A percentile compares a stretch with the other conserved stretches of the same genome.
These are phyloP conservation scores for Emmonsiellopsis sp. DNA, from an alignment of 2,329 filamentous ascomycete species.

Conservation along the genomic window DNA sequence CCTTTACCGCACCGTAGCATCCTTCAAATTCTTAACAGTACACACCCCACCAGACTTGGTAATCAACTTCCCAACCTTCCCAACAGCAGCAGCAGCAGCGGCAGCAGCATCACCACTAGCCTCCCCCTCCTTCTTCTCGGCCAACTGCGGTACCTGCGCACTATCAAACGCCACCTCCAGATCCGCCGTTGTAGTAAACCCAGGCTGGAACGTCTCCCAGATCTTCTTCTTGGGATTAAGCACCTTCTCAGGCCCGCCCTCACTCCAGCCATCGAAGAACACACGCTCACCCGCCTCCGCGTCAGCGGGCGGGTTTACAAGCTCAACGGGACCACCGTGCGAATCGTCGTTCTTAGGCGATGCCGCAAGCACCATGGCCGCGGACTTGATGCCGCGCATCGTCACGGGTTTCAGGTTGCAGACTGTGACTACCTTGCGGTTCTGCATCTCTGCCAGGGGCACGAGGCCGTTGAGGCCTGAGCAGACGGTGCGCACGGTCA, in stretches of 20 bases:
- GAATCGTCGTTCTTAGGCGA: conserved; percentile 76
- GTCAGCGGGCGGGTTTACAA: conserved; percentile 72
- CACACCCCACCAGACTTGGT: conserved; percentile 72
- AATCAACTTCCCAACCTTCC: conserved; percentile 54
- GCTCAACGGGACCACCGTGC: conserved; percentile 83
- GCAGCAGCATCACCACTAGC: conserved; percentile 35
- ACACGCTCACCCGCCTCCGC: conserved; percentile 78
- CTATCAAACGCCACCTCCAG: conserved; percentile 85
- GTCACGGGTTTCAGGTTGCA: conserved; percentile 99
- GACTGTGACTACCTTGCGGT: conserved; percentile 87
- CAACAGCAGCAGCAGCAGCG: conserved; percentile 49
- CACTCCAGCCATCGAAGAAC: conserved; percentile 80
- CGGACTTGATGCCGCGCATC: conserved; percentile 81
- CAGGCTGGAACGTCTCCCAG: conserved; percentile 94
- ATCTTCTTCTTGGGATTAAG: conserved; percentile 99
- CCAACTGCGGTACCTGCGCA: conserved; percentile 61
- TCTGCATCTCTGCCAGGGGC: conserved; percentile 92
- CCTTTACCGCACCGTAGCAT: conserved; percentile 68
- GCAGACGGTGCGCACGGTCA: conserved; percentile 89
- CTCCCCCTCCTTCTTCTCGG: conserved; percentile 53
- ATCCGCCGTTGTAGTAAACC: conserved; percentile 77
- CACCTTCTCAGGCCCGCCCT: conserved; percentile 83
- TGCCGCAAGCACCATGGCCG: conserved; percentile 89
- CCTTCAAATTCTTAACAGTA: conserved; percentile 71
- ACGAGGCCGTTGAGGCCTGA: conserved; percentile 90